phyloP scores from a whole-genome alignment of 352 stramenopile species.

The Globisporangium apiculatum region DNA sequence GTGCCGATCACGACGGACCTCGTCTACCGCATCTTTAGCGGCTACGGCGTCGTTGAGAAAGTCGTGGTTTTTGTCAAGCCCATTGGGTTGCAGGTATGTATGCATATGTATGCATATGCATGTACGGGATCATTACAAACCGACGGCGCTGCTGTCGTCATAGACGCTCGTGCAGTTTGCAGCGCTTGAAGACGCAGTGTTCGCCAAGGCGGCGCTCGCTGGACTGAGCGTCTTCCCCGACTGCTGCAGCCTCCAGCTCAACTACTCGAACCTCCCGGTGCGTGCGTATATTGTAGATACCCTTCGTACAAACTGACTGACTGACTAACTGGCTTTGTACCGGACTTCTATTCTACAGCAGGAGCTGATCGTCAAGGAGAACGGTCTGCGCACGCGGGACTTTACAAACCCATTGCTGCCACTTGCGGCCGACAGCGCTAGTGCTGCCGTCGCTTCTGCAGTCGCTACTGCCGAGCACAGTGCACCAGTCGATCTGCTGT shows the following conservation, averaged over 20 bases:
- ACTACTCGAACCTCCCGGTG: conserved; percentile 52
- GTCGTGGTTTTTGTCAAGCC: conserved; percentile 58
- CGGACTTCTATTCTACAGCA: conserved; percentile 14
- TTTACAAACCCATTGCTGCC: conserved; percentile 39
- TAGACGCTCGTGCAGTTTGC: conserved; percentile 55
- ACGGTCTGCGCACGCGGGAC: conserved; percentile 39
- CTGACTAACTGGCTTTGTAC: too few relatives aligned
- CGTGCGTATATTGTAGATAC: not conserved
- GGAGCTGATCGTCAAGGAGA: conserved; percentile 61
- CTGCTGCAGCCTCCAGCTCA: conserved; percentile 52
- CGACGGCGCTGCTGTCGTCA: too few relatives aligned
- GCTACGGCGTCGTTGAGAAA: conserved; percentile 49
- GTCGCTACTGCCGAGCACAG: too few relatives aligned
- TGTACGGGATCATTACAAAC: too few relatives aligned
- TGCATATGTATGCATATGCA: too few relatives aligned
- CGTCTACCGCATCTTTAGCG: conserved; percentile 37
- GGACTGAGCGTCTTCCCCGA: conserved; percentile 52
- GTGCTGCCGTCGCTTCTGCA: too few relatives aligned
- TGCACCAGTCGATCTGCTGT: too few relatives aligned
- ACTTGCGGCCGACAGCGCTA: conserved; percentile 3
- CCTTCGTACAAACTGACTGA: too few relatives aligned
- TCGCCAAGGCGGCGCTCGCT: conserved; percentile 38
- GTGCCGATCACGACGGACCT: conserved; percentile 53
- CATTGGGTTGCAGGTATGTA: conserved; percentile 19
- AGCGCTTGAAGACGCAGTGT: conserved; percentile 28